phyloP scores from a whole-genome alignment of 1,139 yeast genomes.

The Geotrichum citri-aurantii region DNA sequence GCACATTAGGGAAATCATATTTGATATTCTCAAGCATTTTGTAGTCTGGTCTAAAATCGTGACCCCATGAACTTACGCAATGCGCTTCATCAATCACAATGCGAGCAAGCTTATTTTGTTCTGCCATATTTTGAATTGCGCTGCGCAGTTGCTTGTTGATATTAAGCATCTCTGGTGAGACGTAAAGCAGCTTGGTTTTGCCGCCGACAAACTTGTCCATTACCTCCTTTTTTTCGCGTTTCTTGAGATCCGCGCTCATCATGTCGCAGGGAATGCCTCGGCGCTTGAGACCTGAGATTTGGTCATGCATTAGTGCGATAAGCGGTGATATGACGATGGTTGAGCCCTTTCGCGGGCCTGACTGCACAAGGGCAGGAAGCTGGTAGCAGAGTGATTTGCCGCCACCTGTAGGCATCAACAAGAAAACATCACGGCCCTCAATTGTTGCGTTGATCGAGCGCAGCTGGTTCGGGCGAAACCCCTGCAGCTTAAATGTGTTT shows the following conservation, averaged over 20 bases:
- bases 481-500: constrained; percentile 54
- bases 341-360: constrained; percentile 73
- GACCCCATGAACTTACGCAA: constrained; percentile 99
- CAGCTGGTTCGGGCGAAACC: constrained; percentile 77
- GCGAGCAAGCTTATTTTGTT: constrained; percentile 59
- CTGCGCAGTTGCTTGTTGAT: constrained; percentile 65
- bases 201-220: constrained; percentile 62
- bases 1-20: constrained; percentile 66
- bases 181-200: constrained; percentile 63
- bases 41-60: constrained; percentile 95
- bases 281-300: constrained; percentile 69
- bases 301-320: constrained; percentile 96
- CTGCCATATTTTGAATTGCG: constrained; percentile 52
- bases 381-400: constrained; percentile 97
- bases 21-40: constrained; percentile 74
- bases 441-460: constrained; percentile 83
- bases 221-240: constrained; percentile 59
- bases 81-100: constrained; percentile 97
- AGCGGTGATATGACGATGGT: constrained; percentile 93
- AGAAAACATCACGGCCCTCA: constrained; percentile 81
- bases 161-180: constrained; percentile 94
- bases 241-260: constrained; percentile 63
- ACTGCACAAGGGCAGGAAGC: constrained; percentile 72
- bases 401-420: constrained; percentile 98
- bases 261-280: constrained; percentile 75